A percentile compares a stretch with the other conserved stretches of the same genome.
Conservation (phyloP, 1,284 basidiomycete species). For the Irpex sp. region DNA sequence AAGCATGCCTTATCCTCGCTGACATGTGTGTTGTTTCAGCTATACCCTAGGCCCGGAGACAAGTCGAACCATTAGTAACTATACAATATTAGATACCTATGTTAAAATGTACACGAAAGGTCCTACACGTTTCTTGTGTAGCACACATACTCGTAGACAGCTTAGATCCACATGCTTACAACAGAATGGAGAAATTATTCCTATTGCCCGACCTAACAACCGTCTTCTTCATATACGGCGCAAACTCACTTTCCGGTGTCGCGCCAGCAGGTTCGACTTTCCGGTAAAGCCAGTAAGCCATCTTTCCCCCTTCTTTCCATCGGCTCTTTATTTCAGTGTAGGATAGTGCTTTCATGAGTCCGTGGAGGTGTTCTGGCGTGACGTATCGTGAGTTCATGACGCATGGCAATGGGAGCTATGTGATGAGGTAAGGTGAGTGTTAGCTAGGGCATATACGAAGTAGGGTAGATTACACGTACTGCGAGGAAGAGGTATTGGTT, state of each 20-base stretch:
- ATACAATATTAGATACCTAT: neutral
- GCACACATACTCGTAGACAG: too few relatives aligned
- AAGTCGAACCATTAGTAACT: neutral
- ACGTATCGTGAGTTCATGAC: conserved; percentile 81
- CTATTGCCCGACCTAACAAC: conserved; percentile 60
- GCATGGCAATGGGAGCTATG: conserved; percentile 77
- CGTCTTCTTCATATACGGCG: conserved; percentile 50
- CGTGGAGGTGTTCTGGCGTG: conserved; percentile 51
- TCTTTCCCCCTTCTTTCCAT: conserved; percentile 67
- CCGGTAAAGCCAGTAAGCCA: conserved; percentile 72
- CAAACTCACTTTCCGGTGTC: conserved; percentile 9
- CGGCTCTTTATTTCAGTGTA: conserved; percentile 57
- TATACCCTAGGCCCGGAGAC: conserved; percentile 16
- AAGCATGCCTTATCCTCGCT: neutral
- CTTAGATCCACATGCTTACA: conserved; percentile 24
- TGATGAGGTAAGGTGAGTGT: neutral
- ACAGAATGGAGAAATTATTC: conserved; percentile 76
- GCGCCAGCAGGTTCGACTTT: conserved; percentile 30
- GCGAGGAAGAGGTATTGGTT: conserved; percentile 71
- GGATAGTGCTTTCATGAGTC: conserved; percentile 61
- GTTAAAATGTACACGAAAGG: neutral
- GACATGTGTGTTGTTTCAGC: conserved; percentile 6
- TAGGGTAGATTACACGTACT: conserved; percentile 34
- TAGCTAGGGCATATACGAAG: neutral
- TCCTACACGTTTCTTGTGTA: neutral